Base-by-base conservation (phyloP, 768 basidiomycete genomes). In the Podaxis mareebaensis region DNA sequence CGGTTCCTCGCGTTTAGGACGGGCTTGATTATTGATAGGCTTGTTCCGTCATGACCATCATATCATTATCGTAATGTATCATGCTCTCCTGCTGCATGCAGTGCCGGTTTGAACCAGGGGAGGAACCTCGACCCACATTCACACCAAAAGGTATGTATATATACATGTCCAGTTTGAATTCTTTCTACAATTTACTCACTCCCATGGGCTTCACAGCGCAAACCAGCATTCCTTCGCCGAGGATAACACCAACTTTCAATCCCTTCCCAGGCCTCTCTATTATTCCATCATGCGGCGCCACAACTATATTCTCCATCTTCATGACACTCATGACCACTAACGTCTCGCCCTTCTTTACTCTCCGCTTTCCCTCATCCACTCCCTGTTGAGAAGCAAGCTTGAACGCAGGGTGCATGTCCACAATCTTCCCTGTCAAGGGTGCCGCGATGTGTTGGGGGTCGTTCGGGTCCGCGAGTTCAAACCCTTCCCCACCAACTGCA, bases 261-360 rank as follows among this genome's bases (percentile, higher is more conserved):
- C 77, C 77, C 51, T 70, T 75, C 6, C 77, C 78, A 24, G 70
- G 42, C 48, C 72, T 68, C 53, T 69, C 68, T 4, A 79, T 66
- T 53, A 66, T 60, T 33, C 74, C 76, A 67, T 76, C 74, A 33
- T 57, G 61, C 0, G 74, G 73, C 12, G 75, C 71, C 4, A 64
- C 48, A 20, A 79, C 62, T 3, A 69, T 67, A 60, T 70, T 78
- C 61, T 79, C 78, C 77, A 79, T 79, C 71, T 79, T 79, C 78
- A 79, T 79, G 24, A 75, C 73, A 44, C 75, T 79, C 40, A 79
- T 53, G 8, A 75, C 68, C 26, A 76, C 59, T 20, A 79, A 24
- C 3, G 73, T 65, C 13, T 79, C 76, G 3, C 77, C 78, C 62
- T 71, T 75, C 42, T 64, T 72, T 28, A 78, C 69, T 15, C 52